Base-by-base conservation (phyloP, 371 early-diverging fungal genomes). In the Choanephora cucurbitarum region DNA sequence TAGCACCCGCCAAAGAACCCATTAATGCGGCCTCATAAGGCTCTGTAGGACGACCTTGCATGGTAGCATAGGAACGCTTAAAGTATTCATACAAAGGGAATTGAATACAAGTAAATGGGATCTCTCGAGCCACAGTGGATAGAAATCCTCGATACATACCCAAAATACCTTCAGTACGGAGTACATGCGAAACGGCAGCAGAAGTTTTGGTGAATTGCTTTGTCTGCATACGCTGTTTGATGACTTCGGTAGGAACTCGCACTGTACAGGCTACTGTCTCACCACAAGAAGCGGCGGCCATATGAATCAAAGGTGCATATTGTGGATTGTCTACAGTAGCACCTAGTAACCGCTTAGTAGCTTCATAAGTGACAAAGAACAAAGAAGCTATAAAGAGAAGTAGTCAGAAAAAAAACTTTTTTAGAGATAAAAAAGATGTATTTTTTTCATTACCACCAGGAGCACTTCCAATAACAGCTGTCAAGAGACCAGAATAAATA, bases 31-130 rank as follows among this genome's bases (percentile, higher is more conserved):
- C 93, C 65, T 93, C 91, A 80, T 84, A 89, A 13, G 93, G 86
- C 52, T 88, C 79, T 18, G 86, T 74, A 37, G 58, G 68, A 24
- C 80, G 56, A 23, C 82, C 73, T 11, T 85, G 62, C 17, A 66
- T 62, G 3, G 62, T 51, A 13, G 82, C 67, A 57, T 82, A 78
- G 31, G 65, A 55, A 17, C 72, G 69, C 69, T 96, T 97, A 55
- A 96, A 80, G 54, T 82, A 87, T 72, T 97, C 98, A 66, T 94
- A 97, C 28, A 97, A 67, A 2, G 98, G 95, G 69, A 97, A 97
- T 66, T 97, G 98, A 28, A 97, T 88, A 72, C 95, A 95, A 0
- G 95, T 85, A 67, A 97, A 97, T 5, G 98, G 98, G 53, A 97
- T 96, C 79, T 91, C 78, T 37, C 97, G 83, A 33, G 91, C 89